phyloP scores from a whole-genome alignment of 2,329 filamentous ascomycete species.

The Penicillium sp. region DNA sequence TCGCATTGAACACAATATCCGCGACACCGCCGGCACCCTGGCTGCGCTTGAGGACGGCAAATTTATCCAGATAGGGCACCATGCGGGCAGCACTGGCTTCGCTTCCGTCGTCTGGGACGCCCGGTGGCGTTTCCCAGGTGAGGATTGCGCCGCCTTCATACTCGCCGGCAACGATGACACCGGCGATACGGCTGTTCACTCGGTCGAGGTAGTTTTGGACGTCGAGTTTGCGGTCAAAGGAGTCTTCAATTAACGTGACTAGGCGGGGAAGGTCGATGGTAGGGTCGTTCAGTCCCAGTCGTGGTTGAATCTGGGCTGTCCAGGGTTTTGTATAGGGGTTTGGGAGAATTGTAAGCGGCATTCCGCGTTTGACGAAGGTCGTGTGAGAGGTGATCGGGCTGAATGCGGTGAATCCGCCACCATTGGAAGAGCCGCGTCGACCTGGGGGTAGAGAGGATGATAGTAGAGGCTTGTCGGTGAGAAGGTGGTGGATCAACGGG shows the following conservation, averaged over 20 bases:
- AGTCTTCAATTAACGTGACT: constrained; percentile 87
- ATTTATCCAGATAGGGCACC: constrained; percentile 96
- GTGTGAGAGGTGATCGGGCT: constrained; percentile 54
- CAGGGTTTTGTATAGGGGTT: constrained; percentile 66
- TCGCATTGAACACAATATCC: constrained; percentile 93
- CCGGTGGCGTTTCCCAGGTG: constrained; percentile 83
- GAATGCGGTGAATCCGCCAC: constrained; percentile 32
- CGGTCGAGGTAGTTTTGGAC: constrained; percentile 77
- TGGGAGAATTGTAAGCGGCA: constrained; percentile 82
- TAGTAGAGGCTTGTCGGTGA: constrained; percentile 90
- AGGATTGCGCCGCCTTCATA: constrained; percentile 95
- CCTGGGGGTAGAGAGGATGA: constrained; percentile 84
- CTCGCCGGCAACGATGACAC: constrained; percentile 90
- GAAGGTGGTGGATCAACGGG: constrained; percentile 88
- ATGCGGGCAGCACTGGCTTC: constrained; percentile 58
- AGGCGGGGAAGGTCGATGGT: constrained; percentile 80
- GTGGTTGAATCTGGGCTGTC: constrained; percentile 62
- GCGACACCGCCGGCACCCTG: constrained; percentile 92
- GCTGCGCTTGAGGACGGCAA: constrained; percentile 82
- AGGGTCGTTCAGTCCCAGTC: constrained; percentile 72
- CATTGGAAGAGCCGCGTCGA: constrained; percentile 51
- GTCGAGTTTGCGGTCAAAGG: constrained; percentile 82
- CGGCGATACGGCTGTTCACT: constrained; percentile 78
- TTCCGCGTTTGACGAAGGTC: constrained; percentile 86
- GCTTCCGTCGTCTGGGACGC: constrained; percentile 55